Evolutionary conservation across 2,329 filamentous ascomycete genomes (phyloP).

Genomic region (Cladosporium velox): DNA sequence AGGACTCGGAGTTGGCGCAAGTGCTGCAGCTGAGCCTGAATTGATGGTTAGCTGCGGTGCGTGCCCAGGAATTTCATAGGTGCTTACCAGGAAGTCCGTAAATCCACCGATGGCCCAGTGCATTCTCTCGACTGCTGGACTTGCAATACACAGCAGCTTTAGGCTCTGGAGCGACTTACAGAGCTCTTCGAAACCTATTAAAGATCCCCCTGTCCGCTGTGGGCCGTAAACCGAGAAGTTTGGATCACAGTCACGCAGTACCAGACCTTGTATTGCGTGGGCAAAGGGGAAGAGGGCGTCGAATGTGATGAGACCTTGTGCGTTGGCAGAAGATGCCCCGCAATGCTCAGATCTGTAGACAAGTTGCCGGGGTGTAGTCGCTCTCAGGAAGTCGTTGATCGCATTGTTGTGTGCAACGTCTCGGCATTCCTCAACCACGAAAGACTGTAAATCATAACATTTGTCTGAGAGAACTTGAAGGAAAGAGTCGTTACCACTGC

Average conservation of each 20-base stretch:
- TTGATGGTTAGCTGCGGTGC: too few species aligned
- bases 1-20: background rate
- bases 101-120: too few species aligned
- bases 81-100: too few species aligned
- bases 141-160: too few species aligned
- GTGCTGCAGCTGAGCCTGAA: background rate
- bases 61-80: too few species aligned
- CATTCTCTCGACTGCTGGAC: too few species aligned
- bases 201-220: too few species aligned
- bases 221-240: too few species aligned
- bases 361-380: background rate
- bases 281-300: background rate
- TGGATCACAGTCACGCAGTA: background rate
- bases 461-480: background rate
- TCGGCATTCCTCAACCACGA: background rate
- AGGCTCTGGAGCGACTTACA: background rate
- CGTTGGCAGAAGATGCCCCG: too few species aligned
- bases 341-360: background rate
- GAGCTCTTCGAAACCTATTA: background rate
- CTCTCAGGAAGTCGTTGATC: background rate
- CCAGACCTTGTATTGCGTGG: background rate
- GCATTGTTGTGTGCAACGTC: background rate
- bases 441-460: background rate
- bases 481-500: background rate
- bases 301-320: background rate